Conservation (phyloP, 2,329 filamentous ascomycete species). For the Talaromyces sp. region DNA sequence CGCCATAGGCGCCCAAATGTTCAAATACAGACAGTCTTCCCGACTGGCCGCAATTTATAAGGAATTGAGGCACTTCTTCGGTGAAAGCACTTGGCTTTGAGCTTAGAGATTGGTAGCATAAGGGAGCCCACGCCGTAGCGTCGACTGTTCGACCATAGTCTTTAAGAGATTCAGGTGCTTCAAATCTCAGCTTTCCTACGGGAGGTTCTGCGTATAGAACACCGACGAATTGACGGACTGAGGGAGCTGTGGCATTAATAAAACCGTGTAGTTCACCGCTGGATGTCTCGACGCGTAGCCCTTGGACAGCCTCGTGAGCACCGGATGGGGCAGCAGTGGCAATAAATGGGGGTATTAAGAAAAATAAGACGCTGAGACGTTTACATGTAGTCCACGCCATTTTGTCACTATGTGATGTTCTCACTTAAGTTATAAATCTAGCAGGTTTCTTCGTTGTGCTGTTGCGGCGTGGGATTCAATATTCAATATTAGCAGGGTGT, state of each 20-base stretch:
- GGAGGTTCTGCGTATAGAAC: slow-evolving; percentile 1
- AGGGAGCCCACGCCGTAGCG: neutral
- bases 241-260: neutral
- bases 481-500: neutral
- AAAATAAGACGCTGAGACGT: neutral
- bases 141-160: neutral
- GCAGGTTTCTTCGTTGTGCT: neutral
- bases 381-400: neutral
- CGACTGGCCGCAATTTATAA: neutral
- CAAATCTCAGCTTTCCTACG: neutral
- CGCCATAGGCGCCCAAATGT: neutral
- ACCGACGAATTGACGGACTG: neutral
- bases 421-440: neutral
- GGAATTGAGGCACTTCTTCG: neutral
- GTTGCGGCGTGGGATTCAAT: neutral
- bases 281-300: neutral
- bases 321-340: too few relatives aligned
- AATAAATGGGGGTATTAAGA: neutral
- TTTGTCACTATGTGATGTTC: neutral
- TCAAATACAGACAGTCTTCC: slow-evolving; percentile 3
- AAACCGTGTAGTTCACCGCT: neutral
- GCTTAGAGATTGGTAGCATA: slow-evolving; percentile 1
- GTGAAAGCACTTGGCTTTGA: neutral
- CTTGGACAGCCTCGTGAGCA: neutral
- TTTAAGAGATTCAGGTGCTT: neutral